Percentiles rank a stretch among this genome's conserved stretches.
Conservation (phyloP, 2,329 filamentous ascomycete species). For the Aspergillus sp. region DNA sequence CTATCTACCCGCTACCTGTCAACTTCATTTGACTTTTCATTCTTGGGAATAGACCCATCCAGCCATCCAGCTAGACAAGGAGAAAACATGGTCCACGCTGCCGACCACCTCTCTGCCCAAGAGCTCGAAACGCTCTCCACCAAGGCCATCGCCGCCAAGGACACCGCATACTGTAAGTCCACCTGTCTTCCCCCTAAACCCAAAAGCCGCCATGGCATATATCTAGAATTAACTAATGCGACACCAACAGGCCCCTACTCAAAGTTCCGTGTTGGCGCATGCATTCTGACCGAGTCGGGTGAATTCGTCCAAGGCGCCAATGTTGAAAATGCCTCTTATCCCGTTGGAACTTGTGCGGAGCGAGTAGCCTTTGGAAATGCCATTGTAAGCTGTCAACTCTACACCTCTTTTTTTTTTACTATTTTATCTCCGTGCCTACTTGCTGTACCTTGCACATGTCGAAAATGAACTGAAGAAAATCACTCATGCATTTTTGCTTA, state of each 20-base stretch:
- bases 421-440: background rate
- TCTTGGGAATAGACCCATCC: background rate
- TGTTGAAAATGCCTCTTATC: constrained; percentile 90
- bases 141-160: constrained; percentile 70
- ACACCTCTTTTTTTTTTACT: background rate
- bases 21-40: background rate
- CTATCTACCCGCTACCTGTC: background rate
- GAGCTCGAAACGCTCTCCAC: constrained; percentile 67
- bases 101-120: constrained; percentile 52
- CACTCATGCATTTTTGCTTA: constrained; percentile 9
- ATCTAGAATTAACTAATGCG: background rate
- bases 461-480: background rate
- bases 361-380: constrained; percentile 83
- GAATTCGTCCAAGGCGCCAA: constrained; percentile 74
- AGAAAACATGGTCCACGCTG: constrained; percentile 25
- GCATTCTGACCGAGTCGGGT: constrained; percentile 64
- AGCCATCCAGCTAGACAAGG: background rate
- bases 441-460: background rate
- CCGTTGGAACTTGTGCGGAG: constrained; percentile 94
- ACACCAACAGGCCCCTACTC: constrained; percentile 70
- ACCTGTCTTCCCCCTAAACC: background rate
- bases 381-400: constrained; percentile 51
- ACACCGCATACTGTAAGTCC: constrained; percentile 72
- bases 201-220: background rate
- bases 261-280: constrained; percentile 84